Evolutionary conservation across 176 grass and related monocot genomes (phyloP).

Genomic region (Eragrostis nindensis): DNA sequence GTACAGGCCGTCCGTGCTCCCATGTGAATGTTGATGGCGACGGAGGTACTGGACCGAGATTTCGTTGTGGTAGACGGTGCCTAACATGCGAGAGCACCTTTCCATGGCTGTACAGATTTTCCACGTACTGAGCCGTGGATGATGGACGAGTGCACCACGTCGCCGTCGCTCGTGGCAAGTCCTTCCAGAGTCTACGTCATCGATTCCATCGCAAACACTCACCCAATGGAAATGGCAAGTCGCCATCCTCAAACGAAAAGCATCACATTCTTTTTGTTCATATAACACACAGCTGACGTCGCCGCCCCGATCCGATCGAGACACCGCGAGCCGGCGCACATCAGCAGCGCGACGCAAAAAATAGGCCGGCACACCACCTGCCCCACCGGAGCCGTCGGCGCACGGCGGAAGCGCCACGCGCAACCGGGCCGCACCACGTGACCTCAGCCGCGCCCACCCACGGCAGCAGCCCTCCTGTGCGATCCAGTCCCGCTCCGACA

Average conservation of each 20-base stretch:
- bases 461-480: background rate
- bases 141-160: background rate
- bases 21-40: no score
- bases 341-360: background rate
- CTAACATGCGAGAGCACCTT: no score
- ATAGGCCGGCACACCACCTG: background rate
- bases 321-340: background rate
- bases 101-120: no score
- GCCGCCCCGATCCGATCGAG: background rate
- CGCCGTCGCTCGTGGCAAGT: background rate
- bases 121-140: background rate
- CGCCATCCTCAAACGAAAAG: background rate
- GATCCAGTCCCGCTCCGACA: background rate
- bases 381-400: slow-evolving; percentile 1
- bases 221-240: background rate
- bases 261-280: background rate
- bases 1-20: no score
- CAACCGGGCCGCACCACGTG: slow-evolving; percentile 11
- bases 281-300: background rate
- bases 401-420: slow-evolving; percentile 15
- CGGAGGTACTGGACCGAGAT: no score
- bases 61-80: no score
- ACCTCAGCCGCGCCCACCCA: slow-evolving; percentile 27
- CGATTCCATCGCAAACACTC: background rate
- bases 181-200: background rate